These are phyloP conservation scores for Achaetomiella virescens DNA, from an alignment of 495 filamentous ascomycete genomes.

Conservation along the genomic window DNA sequence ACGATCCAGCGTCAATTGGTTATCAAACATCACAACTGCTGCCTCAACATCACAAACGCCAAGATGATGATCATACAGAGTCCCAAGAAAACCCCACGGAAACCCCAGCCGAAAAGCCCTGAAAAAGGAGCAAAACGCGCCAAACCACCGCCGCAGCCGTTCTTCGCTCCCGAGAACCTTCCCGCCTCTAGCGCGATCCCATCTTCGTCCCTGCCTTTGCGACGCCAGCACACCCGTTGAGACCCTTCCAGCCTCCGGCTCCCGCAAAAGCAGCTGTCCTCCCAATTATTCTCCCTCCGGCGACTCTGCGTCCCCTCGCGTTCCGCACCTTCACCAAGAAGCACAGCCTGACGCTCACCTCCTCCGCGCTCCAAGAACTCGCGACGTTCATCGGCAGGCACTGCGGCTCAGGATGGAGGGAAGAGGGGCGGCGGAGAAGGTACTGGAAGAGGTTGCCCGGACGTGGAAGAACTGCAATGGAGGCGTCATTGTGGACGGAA, in stretches of 20 bases:
- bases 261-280: conserved; percentile 68
- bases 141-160: conserved; percentile 29
- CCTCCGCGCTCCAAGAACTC: conserved; percentile 73
- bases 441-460: conserved; percentile 84
- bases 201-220: conserved; percentile 84
- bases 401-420: conserved; percentile 93
- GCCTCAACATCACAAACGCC: neutral
- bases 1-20: neutral
- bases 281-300: conserved; percentile 79
- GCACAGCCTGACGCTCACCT: conserved; percentile 89
- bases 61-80: conserved; percentile 29
- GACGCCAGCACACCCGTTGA: conserved; percentile 70
- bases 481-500: conserved; percentile 82
- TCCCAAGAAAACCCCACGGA: conserved; percentile 23
- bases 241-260: conserved; percentile 44
- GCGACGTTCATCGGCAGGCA: conserved; percentile 86
- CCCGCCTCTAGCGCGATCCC: conserved; percentile 50
- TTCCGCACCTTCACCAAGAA: conserved; percentile 98
- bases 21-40: neutral
- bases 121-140: conserved; percentile 24
- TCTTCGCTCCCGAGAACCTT: conserved; percentile 37
- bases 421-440: conserved; percentile 85
- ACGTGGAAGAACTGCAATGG: conserved; percentile 80
- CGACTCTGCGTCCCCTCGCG: conserved; percentile 80
- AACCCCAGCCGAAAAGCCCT: conserved; percentile 13